Conservation (phyloP, 2,329 filamentous ascomycete genomes). For the Aureobasidium musti region DNA sequence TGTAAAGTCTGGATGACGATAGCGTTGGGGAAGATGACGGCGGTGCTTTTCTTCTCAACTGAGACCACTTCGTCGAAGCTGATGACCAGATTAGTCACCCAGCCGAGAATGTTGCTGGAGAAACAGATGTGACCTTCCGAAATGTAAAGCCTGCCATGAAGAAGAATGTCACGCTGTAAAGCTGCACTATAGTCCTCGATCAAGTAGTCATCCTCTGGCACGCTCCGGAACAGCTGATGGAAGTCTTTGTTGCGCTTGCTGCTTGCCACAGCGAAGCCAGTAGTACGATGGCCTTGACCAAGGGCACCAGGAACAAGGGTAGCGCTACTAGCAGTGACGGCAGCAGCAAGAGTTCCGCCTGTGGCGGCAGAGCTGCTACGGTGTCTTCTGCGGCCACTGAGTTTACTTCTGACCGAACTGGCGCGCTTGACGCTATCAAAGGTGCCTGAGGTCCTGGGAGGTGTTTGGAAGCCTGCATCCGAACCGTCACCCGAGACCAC, state of each 20-base stretch:
- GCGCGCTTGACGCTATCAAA: constrained; percentile 59
- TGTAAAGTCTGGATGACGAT: constrained; percentile 96
- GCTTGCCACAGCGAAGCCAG: constrained; percentile 92
- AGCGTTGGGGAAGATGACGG: constrained; percentile 93
- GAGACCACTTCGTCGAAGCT: constrained; percentile 98
- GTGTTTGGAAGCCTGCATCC: constrained; percentile 61
- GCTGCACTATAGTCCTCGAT: constrained; percentile 99
- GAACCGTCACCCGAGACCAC: constrained; percentile 43
- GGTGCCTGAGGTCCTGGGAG: constrained; percentile 67
- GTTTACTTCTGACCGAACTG: constrained; percentile 55
- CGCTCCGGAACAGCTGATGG: constrained; percentile 89
- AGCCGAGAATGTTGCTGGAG: constrained; percentile 97
- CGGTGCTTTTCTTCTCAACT: constrained; percentile 94
- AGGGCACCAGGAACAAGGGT: constrained; percentile 64
- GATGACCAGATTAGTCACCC: constrained; percentile 96
- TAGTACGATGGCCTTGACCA: constrained; percentile 70
- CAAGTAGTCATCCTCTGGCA: constrained; percentile 95
- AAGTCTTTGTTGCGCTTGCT: constrained; percentile 97
- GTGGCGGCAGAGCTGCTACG: constrained; percentile 73
- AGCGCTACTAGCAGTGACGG: constrained; percentile 69
- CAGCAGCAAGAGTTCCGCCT: constrained; percentile 67
- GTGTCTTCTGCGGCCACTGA: constrained; percentile 62
- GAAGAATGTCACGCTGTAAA: constrained; percentile 89
- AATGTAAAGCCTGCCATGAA: constrained; percentile 91
- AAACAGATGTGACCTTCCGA: constrained; percentile 98